These are phyloP conservation scores for Soucietia sequanensis DNA, from an alignment of 805 yeast species.

Conservation along the genomic window DNA sequence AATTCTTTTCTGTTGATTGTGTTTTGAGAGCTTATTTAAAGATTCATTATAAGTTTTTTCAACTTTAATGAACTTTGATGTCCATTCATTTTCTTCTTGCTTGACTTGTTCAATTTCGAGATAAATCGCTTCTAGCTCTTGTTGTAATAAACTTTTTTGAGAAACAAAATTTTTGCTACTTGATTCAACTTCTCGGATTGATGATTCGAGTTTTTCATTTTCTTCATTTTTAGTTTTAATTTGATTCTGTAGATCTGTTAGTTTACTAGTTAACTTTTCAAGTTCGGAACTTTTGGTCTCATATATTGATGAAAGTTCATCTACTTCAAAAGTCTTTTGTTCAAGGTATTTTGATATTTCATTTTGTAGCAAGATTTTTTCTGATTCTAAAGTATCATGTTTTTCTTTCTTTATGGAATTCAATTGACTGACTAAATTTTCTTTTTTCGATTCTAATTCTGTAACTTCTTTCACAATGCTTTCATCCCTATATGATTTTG, in stretches of 20 bases:
- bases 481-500: constrained; percentile 22
- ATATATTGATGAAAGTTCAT: constrained; percentile 24
- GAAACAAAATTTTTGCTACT: constrained; percentile 16
- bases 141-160: constrained; percentile 14
- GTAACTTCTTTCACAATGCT: constrained; percentile 15
- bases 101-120: constrained; percentile 15
- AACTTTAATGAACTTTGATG: constrained; percentile 15
- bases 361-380: constrained; percentile 12
- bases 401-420: constrained; percentile 10
- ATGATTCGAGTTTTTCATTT: constrained; percentile 3
- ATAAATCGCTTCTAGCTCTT: constrained; percentile 18
- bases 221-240: constrained; percentile 5
- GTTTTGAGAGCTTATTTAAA: constrained; percentile 28
- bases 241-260: constrained; percentile 3
- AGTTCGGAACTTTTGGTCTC: constrained; percentile 22
- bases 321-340: constrained; percentile 20
- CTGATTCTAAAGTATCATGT: constrained; percentile 9
- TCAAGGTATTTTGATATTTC: constrained; percentile 16
- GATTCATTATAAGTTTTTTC: constrained; percentile 18
- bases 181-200: constrained; percentile 12
- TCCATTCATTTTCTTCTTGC: constrained; percentile 16
- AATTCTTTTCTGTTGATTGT: constrained; percentile 37
- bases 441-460: constrained; percentile 11
- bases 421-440: constrained; percentile 8
- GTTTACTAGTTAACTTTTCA: constrained; percentile 8